Evolutionary conservation across 352 stramenopile species (phyloP), one percentile per base, ranked within the genome.

Genomic region (Pythium periplocum): DNA sequence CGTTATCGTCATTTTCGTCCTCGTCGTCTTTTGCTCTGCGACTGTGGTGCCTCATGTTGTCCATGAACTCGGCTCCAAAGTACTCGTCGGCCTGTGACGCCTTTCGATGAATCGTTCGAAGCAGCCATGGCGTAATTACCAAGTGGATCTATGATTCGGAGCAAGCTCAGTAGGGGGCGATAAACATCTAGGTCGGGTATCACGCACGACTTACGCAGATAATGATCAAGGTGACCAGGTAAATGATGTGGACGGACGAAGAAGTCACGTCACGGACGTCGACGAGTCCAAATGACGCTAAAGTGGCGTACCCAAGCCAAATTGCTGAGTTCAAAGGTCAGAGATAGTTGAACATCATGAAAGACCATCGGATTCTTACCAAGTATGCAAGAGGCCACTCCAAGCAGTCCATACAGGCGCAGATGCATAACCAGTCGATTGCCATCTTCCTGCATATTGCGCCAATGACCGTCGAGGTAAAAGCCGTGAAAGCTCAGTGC

Each of bases 371-470:
- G 32, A 35, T 31, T 40, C 57, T 42, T 47, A 87, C 76, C 78
- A 49, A 76, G 51, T 26, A 64, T 59, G 50, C 71, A 90, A 6
- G 75, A 69, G 2, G 48, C 62, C 0, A 83, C 51, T 1, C 82
- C 78, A 7, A 90, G 51, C 3, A 85, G 34, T 39, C 76, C 81
- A 62, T 81, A 89, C 11, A 83, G 57, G 1, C 78, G 73, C 40
- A 90, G 59, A 53, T 90, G 80, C 75, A 90, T 66, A 10, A 92
- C 74, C 38, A 89, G 64, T 1, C 53, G 68, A 47, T 79, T 89
- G 35, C 82, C 82, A 48, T 89, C 79, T 40, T 69, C 46, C 33
- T 86, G 68, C 44, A 89, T 55, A 26, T 68, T 71, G 11, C 48
- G 33, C 82, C 79, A 90, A 32, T 76, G 78, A 45, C 66, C 59